A percentile compares a stretch with the other conserved stretches of the same genome.
Evolutionary conservation across 805 yeast genomes (phyloP).

Genomic region (Yamadazyma nakazawae): DNA sequence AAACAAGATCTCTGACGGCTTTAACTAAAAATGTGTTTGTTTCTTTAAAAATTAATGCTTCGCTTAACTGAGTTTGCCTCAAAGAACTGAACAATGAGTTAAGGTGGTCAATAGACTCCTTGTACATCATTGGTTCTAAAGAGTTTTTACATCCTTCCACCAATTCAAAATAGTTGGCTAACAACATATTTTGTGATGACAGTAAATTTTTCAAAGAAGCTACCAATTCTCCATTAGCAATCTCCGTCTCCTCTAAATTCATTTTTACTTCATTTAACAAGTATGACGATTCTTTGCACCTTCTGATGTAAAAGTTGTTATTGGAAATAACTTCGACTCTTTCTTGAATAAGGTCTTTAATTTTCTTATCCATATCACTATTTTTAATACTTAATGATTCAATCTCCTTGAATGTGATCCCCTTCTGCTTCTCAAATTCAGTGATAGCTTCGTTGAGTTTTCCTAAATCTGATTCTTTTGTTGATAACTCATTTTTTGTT

Average conservation of each 20-base stretch:
- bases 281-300: background rate
- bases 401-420: background rate
- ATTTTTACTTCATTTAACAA: background rate
- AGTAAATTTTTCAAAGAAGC: background rate
- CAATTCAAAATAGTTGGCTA: slow-evolving; percentile 5
- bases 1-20: slow-evolving; percentile 17
- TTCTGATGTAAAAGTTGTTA: slow-evolving; percentile 7
- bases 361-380: background rate
- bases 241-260: background rate
- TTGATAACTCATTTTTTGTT: background rate
- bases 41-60: slow-evolving; percentile 11
- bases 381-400: background rate
- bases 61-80: slow-evolving; percentile 1
- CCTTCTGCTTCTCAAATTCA: background rate
- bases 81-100: slow-evolving; percentile 8
- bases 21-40: slow-evolving; percentile 12
- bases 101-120: slow-evolving; percentile 14
- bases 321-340: slow-evolving; percentile 5
- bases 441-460: background rate
- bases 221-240: background rate
- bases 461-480: background rate
- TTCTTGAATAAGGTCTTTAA: background rate
- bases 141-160: slow-evolving; percentile 1
- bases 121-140: slow-evolving; percentile 16
- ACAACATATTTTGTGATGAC: background rate